Percentiles rank a stretch among this genome's conserved stretches.
phyloP scores from a whole-genome alignment of 2,329 filamentous ascomycete species.

The Magnaporthiopsis rhizophila region DNA sequence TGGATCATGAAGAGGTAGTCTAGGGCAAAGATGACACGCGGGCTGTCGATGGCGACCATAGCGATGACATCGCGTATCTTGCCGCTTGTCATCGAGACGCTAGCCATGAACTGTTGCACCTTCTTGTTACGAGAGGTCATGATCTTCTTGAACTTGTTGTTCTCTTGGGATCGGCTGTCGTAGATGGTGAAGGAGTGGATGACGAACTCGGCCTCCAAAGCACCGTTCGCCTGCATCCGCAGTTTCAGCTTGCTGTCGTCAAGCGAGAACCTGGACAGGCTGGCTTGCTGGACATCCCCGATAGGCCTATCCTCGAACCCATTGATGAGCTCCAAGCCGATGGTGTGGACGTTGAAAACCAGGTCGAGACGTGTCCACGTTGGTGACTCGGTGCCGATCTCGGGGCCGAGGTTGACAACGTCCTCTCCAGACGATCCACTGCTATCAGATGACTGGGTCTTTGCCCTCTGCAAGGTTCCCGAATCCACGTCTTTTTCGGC shows the following conservation, averaged over 20 bases:
- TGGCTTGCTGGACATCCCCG: conserved; percentile 68
- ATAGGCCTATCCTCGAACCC: conserved; percentile 69
- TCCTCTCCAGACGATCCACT: neutral
- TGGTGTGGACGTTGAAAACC: conserved; percentile 78
- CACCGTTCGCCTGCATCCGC: conserved; percentile 84
- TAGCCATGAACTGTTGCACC: conserved; percentile 97
- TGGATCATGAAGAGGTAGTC: conserved; percentile 93
- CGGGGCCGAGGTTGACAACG: conserved; percentile 54
- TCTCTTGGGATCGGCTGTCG: conserved; percentile 80
- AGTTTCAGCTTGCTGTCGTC: conserved; percentile 90
- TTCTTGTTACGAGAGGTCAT: conserved; percentile 96
- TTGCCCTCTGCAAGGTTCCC: conserved; percentile 40
- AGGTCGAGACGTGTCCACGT: conserved; percentile 92
- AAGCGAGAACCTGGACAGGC: conserved; percentile 86
- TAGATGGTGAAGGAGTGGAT: conserved; percentile 92
- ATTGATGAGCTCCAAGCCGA: conserved; percentile 81
- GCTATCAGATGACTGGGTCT: conserved; percentile 24
- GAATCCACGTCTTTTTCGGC: conserved; percentile 61
- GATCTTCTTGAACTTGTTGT: conserved; percentile 95
- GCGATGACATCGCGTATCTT: conserved; percentile 76
- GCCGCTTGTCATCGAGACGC: conserved; percentile 83
- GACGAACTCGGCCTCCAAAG: conserved; percentile 84
- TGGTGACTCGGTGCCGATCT: conserved; percentile 59
- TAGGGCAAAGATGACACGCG: conserved; percentile 86
- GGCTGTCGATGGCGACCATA: conserved; percentile 90